Evolutionary conservation across 208 protist species (phyloP).

Genomic region (Trypanosoma avium): DNA sequence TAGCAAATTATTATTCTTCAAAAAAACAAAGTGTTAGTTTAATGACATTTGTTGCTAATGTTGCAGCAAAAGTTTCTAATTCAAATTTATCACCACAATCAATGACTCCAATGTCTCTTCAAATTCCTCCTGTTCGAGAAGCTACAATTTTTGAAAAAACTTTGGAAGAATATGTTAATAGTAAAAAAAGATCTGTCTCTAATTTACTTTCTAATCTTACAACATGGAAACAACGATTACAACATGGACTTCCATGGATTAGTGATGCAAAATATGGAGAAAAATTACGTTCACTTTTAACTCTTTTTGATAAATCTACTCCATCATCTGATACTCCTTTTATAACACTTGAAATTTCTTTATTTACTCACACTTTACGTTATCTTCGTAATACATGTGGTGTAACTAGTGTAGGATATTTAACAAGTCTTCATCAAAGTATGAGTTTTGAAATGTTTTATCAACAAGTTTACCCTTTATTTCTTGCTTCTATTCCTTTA

Average conservation of each 20-base stretch:
- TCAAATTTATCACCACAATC: background rate
- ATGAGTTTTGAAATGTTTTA: slow-evolving; percentile 39
- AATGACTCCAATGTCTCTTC: slow-evolving; percentile 30
- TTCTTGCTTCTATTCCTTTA: slow-evolving; percentile 20
- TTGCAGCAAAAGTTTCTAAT: slow-evolving; percentile 30
- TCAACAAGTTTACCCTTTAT: slow-evolving; percentile 27
- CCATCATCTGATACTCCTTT: slow-evolving; percentile 21
- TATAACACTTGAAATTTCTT: slow-evolving; percentile 40
- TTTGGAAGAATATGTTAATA: slow-evolving; percentile 18
- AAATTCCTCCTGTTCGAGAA: slow-evolving; percentile 28
- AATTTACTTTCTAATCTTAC: slow-evolving; percentile 26
- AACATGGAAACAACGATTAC: slow-evolving; percentile 47
- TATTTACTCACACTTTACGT: slow-evolving; percentile 33
- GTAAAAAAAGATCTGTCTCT: slow-evolving; percentile 10
- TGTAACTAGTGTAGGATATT: slow-evolving; percentile 1
- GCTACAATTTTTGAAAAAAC: slow-evolving; percentile 26
- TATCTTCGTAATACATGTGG: slow-evolving; percentile 24
- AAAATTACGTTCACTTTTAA: slow-evolving; percentile 38
- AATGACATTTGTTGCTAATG: slow-evolving; percentile 35
- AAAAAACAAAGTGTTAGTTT: slow-evolving; percentile 31
- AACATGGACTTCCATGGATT: slow-evolving; percentile 33
- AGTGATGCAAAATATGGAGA: slow-evolving; percentile 28
- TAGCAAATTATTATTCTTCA: slow-evolving; percentile 17
- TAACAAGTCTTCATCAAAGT: slow-evolving; percentile 17
- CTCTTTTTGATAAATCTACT: slow-evolving; percentile 24